Evolutionary conservation across 345 rosid species (phyloP).

Genomic region (Kernera saxatilis): DNA sequence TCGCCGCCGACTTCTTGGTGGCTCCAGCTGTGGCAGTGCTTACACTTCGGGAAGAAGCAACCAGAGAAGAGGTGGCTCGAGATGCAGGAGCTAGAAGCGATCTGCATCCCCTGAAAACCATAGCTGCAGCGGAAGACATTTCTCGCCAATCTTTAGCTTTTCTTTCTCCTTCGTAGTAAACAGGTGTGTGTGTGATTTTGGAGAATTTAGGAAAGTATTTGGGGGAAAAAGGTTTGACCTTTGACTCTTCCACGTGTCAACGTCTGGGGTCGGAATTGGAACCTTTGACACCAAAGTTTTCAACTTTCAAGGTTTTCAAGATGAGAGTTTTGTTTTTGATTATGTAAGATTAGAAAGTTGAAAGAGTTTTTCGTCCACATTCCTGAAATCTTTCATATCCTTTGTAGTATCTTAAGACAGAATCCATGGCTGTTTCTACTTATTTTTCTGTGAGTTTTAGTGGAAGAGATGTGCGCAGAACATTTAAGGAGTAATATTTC

Average conservation of each 20-base stretch:
- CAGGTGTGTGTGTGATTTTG: background rate
- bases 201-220: background rate
- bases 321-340: too few relatives aligned
- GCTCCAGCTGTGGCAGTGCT: conserved; percentile 16
- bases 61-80: conserved; percentile 7
- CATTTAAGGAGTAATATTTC: too few relatives aligned
- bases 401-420: too few relatives aligned
- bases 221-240: conserved; percentile 18
- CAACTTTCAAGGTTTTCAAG: background rate
- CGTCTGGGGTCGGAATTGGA: background rate
- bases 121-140: conserved; percentile 35
- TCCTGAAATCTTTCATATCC: too few relatives aligned
- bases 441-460: too few relatives aligned
- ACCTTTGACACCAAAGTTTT: background rate
- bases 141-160: background rate
- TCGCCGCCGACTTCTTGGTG: conserved; percentile 26
- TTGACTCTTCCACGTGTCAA: conserved; percentile 16
- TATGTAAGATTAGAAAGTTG: too few relatives aligned
- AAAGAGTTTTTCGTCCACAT: too few relatives aligned
- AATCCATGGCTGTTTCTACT: too few relatives aligned
- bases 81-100: conserved; percentile 51
- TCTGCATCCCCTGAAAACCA: conserved; percentile 59
- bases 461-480: too few relatives aligned
- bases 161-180: background rate
- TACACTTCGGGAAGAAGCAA: background rate